These are phyloP conservation scores for Crithidia acanthocephali DNA, from an alignment of 208 protist species.

Conservation along the genomic window DNA sequence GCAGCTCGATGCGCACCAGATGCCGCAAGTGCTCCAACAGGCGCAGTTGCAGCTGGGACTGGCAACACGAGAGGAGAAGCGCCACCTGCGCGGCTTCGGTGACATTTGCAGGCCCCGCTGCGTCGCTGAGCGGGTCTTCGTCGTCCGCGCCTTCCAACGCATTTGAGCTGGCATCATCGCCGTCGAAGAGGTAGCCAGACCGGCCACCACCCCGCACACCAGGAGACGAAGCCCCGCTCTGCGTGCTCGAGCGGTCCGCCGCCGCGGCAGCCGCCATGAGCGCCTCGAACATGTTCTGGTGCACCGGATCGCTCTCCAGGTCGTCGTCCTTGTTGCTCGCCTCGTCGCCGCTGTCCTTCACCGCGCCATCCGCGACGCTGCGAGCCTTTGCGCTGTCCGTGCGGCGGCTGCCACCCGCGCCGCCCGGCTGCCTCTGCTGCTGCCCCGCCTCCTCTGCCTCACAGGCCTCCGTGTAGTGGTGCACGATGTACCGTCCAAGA, in stretches of 20 bases:
- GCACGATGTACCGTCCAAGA: constrained; percentile 9
- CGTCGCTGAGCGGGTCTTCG: constrained; percentile 5
- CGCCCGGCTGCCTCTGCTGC: constrained; percentile 3
- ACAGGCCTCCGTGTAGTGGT: constrained; percentile 16
- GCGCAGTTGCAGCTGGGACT: constrained; percentile 37
- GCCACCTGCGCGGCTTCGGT: constrained; percentile 25
- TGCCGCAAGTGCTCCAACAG: constrained; percentile 29
- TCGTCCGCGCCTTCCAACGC: constrained; percentile 10
- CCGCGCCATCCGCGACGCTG: neutral
- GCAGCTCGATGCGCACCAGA: constrained; percentile 20
- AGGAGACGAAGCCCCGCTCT: constrained; percentile 4
- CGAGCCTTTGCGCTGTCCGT: neutral
- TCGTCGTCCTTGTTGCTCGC: neutral
- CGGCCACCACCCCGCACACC: constrained; percentile 3
- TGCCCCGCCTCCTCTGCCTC: constrained; percentile 16
- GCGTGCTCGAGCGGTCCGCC: neutral
- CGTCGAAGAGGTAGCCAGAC: neutral
- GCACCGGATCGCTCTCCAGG: neutral
- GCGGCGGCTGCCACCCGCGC: neutral
- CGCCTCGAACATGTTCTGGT: constrained; percentile 30
- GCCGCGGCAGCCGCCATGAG: constrained; percentile 17
- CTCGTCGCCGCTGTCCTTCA: neutral
- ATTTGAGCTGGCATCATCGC: neutral
- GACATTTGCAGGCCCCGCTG: neutral
- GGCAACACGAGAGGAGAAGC: constrained; percentile 36